Evolutionary conservation across 2,329 filamentous ascomycete species (phyloP).

Genomic region (Hymenoscyphus albidus): DNA sequence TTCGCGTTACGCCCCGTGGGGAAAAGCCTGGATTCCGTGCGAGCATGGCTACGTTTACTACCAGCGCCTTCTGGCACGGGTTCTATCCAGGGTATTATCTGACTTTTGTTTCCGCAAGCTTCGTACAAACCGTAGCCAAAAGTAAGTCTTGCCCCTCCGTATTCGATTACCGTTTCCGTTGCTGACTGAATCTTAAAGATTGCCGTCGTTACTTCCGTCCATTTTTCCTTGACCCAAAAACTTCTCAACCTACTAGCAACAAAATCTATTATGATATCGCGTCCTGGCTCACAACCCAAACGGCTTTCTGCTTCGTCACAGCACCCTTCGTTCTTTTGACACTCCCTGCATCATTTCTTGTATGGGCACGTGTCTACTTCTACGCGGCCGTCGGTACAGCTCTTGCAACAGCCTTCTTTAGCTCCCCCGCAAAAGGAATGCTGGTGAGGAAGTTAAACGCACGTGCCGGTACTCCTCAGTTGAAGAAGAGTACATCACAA

Average conservation of each 20-base stretch:
- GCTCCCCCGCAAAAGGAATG: conserved; percentile 66
- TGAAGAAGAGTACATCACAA: conserved; percentile 50
- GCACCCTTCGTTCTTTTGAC: conserved; percentile 81
- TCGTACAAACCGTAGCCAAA: conserved; percentile 91
- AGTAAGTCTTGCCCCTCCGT: conserved; percentile 53
- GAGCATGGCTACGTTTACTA: conserved; percentile 88
- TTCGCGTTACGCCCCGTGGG: conserved; percentile 89
- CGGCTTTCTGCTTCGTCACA: conserved; percentile 77
- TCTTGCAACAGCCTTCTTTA: conserved; percentile 68
- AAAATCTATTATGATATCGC: conserved; percentile 86
- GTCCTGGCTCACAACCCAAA: conserved; percentile 72
- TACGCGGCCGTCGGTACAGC: conserved; percentile 71
- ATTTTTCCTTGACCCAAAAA: conserved; percentile 82
- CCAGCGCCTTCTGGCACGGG: conserved; percentile 95
- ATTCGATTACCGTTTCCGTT: neutral
- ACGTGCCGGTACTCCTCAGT: conserved; percentile 42
- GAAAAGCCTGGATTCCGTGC: conserved; percentile 96
- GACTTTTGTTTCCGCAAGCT: conserved; percentile 81
- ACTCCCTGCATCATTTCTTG: conserved; percentile 64
- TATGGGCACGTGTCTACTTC: conserved; percentile 87
- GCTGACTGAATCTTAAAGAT: conserved; percentile 50
- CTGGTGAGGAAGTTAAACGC: conserved; percentile 57
- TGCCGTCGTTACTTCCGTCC: conserved; percentile 85
- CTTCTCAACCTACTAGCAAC: conserved; percentile 59
- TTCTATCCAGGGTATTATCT: conserved; percentile 98